These are phyloP conservation scores for Solanum megistacrolobum DNA, from an alignment of 257 asterid genomes.

Conservation along the genomic window DNA sequence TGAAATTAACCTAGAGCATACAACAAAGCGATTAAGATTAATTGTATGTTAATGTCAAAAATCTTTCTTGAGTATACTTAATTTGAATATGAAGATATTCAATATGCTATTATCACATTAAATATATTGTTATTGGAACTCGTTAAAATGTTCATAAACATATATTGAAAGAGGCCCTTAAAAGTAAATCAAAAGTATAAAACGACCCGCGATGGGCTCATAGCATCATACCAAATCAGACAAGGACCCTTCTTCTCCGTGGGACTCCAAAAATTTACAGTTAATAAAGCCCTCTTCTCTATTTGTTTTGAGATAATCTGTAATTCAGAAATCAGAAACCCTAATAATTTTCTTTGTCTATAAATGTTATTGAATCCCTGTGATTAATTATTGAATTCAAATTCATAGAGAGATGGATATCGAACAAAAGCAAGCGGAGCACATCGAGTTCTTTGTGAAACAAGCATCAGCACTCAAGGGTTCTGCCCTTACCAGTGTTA, in stretches of 20 bases:
- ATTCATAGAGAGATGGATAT: constrained; percentile 47
- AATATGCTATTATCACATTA: too few relatives aligned
- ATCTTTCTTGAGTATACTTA: too few relatives aligned
- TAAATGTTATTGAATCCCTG: background rate
- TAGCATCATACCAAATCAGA: background rate
- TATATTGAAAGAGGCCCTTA: background rate
- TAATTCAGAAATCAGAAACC: background rate
- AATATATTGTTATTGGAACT: too few relatives aligned
- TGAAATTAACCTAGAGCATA: too few relatives aligned
- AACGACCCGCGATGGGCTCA: background rate
- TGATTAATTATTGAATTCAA: background rate
- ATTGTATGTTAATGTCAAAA: too few relatives aligned
- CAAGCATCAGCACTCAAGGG: constrained; percentile 51
- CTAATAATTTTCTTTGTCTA: background rate
- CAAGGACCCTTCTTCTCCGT: background rate
- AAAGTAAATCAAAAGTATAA: background rate
- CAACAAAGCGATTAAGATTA: too few relatives aligned
- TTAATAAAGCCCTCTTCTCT: background rate
- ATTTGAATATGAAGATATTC: too few relatives aligned
- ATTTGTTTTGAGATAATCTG: background rate
- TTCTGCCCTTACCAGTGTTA: constrained; percentile 39
- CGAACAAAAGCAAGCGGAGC: constrained; percentile 82
- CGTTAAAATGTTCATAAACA: background rate
- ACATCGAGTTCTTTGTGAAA: constrained; percentile 68
- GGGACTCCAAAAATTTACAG: background rate